Evolutionary conservation across 805 yeast species (phyloP), one percentile per base, ranked within the genome.

Genomic region (Lachancea thermotolerans): DNA sequence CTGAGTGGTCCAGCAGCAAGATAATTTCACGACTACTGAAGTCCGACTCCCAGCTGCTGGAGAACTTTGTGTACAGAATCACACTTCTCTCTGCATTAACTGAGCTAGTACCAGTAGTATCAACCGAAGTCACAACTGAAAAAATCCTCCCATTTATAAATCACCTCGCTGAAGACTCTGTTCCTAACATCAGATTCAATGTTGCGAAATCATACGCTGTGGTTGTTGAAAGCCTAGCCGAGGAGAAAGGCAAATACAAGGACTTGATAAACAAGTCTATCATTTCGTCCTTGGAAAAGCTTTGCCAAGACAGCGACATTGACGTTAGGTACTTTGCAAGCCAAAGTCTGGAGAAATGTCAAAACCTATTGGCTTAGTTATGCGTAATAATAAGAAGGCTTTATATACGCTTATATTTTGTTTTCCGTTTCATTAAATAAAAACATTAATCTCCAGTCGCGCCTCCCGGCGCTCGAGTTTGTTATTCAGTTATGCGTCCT

Each of bases 171-270:
- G 72, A 71, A 33, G 99, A 93, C 67, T 75, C 80, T 7, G 97
- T 93, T 46, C 96, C 99, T 56, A 93, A 93, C 65, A 90, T 93
- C 51, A 78, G 97, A 60, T 93, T 93, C 71, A 93, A 90, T 67
- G 89, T 85, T 50, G 97, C 99, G 25, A 89, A 88, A 66, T 78
- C 95, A 12, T 79, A 85, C 59, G 74, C 78, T 35, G 69, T 73
- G 21, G 71, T 85, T 30, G 80, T 80, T 6, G 77, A 79, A 57
- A 71, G 79, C 12, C 67, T 85, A 47, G 52, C 56, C 37, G 63
- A 64, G 41, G 64, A 60, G 44, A 54, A 50, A 30, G 46, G 53
- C 33, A 58, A 55, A 35, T 56, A 62, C 30, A 48, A 48, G 5
- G 58, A 65, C n/a, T 57, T 76, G 38, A 72, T 82, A 27, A 59